Base-by-base conservation (phyloP, 2,329 filamentous ascomycete species). In the Fusarium nurragi region DNA sequence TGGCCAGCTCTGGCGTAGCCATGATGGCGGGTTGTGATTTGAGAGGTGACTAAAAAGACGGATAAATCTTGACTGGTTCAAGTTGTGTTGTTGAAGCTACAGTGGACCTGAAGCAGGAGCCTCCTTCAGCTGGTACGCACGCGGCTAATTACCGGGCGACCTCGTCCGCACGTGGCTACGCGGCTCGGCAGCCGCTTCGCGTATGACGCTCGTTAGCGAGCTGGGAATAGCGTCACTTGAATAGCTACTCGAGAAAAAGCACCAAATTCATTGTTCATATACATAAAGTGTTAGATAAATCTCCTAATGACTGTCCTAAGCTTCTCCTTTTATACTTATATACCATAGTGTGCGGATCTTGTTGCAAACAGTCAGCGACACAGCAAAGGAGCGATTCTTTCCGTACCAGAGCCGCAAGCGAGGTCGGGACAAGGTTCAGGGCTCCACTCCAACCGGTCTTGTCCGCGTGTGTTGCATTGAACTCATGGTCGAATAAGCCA, bases 1-100 rank as follows among this genome's bases (percentile, higher is more conserved):
- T 92, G 71, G 89, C 89, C 60, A 94, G 78, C 75, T 91, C 86
- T 69, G 90, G 88, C 40, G 87, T 87, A 18, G 87, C 83, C 88
- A 91, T 91, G 47, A 62, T 38, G 45, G 26, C 19, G 6, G 28
- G n/a, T 37, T 9, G 12, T 32, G 22, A 14, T 11, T 26, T n/a
- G 19, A 16, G 19, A 18, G 19, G 18, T 48, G 39, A n/a, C 45
- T 49, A 36, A 4, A 26, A 48, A 43, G 38, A 49, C 36, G 43
- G 48, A 26, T 14, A 13, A 48, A 38, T 23, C 38, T 52, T 61
- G 38, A 41, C 34, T 34, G 54, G n/a, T 39, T 37, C 38, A 59
- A 63, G 57, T 54, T 46, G 40, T 52, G 32, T 34, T 53, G 37
- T 34, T 50, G 47, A 57, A 62, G 62, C 57, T 64, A 40, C 36